These are phyloP conservation scores for Ophiostoma angusticollis DNA, from an alignment of 2,329 filamentous ascomycete species.

Conservation along the genomic window DNA sequence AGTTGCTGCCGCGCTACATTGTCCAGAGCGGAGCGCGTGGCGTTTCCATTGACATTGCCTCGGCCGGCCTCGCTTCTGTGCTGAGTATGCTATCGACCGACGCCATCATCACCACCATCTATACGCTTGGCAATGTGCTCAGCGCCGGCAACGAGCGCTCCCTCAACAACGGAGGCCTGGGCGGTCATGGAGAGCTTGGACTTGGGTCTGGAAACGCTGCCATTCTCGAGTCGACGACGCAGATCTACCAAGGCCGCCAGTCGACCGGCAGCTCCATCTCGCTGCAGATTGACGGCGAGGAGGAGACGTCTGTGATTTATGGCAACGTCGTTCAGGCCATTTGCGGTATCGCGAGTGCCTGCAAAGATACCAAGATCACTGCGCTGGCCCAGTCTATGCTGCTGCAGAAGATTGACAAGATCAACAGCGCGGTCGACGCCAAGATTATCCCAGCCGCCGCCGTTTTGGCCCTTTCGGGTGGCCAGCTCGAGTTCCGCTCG, in stretches of 20 bases:
- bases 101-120: constrained; percentile 85
- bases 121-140: constrained; percentile 90
- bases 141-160: constrained; percentile 54
- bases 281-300: constrained; percentile 58
- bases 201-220: not conserved
- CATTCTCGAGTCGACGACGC: constrained; percentile 22
- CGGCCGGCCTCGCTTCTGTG: constrained; percentile 71
- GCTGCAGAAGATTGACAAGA: constrained; percentile 84
- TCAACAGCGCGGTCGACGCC: constrained; percentile 67
- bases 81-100: constrained; percentile 78
- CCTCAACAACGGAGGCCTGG: constrained; percentile 39
- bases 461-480: constrained; percentile 61
- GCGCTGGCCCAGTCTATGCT: constrained; percentile 91
- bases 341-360: constrained; percentile 72
- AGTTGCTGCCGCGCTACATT: constrained; percentile 72
- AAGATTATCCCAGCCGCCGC: constrained; percentile 77
- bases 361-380: constrained; percentile 81
- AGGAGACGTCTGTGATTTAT: constrained; percentile 66
- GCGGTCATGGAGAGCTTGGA: constrained; percentile 23
- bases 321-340: constrained; percentile 91
- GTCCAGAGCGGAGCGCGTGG: constrained; percentile 66
- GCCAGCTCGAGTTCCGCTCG: constrained; percentile 69
- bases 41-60: constrained; percentile 60
- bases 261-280: constrained; percentile 69
- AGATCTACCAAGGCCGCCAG: constrained; percentile 41